These are phyloP conservation scores for Cercospora sesami DNA, from an alignment of 2,329 filamentous ascomycete genomes.

Conservation along the genomic window DNA sequence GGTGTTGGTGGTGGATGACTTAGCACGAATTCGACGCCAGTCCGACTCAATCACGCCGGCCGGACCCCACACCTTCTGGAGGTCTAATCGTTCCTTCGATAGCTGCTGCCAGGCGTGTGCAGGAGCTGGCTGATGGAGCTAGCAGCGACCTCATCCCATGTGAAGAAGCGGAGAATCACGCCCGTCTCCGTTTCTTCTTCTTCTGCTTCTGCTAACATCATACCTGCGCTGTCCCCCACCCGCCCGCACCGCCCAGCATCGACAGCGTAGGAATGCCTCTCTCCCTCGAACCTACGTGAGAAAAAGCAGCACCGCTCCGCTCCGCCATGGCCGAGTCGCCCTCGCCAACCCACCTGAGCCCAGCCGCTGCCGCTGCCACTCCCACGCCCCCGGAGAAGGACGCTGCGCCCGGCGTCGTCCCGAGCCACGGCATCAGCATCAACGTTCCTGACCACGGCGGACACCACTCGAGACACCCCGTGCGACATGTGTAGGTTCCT, in stretches of 20 bases:
- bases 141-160: slow-evolving; percentile 7
- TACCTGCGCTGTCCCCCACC: slow-evolving; percentile 1
- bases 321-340: slow-evolving; percentile 18
- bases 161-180: slow-evolving; percentile 3
- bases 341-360: slow-evolving; percentile 9
- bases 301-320: background rate
- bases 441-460: slow-evolving; percentile 43
- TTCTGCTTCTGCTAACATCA: background rate
- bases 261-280: slow-evolving; percentile 8
- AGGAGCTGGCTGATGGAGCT: slow-evolving; percentile 12
- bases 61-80: slow-evolving; percentile 1
- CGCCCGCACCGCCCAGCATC: background rate
- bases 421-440: slow-evolving; percentile 48
- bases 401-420: slow-evolving; percentile 41
- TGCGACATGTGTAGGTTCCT: slow-evolving; percentile 53
- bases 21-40: background rate
- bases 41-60: background rate
- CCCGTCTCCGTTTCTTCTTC: slow-evolving; percentile 9
- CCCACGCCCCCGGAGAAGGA: slow-evolving; percentile 16
- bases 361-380: slow-evolving; percentile 5
- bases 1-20: background rate
- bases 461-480: slow-evolving; percentile 48
- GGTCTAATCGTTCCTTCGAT: background rate
- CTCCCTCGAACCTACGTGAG: slow-evolving; percentile 12
- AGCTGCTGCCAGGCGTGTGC: background rate